Percentiles rank a stretch among this genome's conserved stretches.
These are phyloP conservation scores for Thalassiosira mediterranea DNA, from an alignment of 352 stramenopile species.

Conservation along the genomic window DNA sequence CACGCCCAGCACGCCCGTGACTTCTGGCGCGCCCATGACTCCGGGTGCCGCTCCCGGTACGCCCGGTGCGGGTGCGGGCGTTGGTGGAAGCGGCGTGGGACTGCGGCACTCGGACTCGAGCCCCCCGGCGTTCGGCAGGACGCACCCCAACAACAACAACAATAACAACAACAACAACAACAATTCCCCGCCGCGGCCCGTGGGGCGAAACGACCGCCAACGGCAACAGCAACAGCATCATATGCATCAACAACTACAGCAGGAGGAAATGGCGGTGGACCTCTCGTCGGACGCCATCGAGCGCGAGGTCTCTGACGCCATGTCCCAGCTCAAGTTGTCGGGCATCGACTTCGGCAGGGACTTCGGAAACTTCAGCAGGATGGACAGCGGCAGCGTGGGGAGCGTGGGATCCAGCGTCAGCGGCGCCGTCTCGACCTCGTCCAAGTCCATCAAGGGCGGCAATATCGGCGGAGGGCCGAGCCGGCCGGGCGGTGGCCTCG, in stretches of 20 bases:
- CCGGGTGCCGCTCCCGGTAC: too few relatives aligned
- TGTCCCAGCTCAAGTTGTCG: conserved; percentile 47
- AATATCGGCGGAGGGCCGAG: conserved; percentile 3
- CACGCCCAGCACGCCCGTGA: too few relatives aligned
- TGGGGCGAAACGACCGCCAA: neutral
- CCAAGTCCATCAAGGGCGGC: too few relatives aligned
- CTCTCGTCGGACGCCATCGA: conserved; percentile 31
- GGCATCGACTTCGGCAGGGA: conserved; percentile 22
- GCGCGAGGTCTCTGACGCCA: conserved; percentile 41
- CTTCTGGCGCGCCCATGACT: too few relatives aligned
- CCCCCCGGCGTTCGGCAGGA: too few relatives aligned
- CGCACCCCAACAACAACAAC: neutral
- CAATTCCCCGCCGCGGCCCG: neutral
- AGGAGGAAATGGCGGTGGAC: neutral
- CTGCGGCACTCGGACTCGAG: too few relatives aligned
- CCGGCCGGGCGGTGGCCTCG: neutral
- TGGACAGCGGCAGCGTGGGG: neutral
- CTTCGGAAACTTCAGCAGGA: conserved; percentile 8
- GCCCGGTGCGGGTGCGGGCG: too few relatives aligned
- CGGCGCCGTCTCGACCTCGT: too few relatives aligned
- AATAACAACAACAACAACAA: conserved; percentile 2
- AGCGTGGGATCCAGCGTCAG: neutral
- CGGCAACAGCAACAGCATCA: too few relatives aligned
- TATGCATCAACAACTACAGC: neutral
- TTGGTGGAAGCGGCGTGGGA: too few relatives aligned